phyloP scores from a whole-genome alignment of 441 rosid genomes.

The Corymbia calophylla region DNA sequence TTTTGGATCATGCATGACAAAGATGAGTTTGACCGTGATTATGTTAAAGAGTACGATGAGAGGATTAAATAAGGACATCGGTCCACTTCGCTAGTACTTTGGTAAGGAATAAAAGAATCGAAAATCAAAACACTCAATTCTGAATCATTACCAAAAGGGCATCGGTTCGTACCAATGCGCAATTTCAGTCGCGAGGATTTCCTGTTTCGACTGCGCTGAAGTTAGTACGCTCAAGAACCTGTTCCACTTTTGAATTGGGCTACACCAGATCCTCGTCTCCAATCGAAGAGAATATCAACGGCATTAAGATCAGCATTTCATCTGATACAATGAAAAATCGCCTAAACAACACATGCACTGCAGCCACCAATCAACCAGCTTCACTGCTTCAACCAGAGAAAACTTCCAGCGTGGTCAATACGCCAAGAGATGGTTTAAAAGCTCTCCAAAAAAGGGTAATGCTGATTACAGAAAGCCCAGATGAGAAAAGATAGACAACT shows the following conservation, averaged over 20 bases:
- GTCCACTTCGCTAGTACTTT: background rate
- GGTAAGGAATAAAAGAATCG: background rate
- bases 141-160: background rate
- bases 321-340: background rate
- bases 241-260: no score
- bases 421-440: background rate
- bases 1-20: background rate
- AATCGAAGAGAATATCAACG: background rate
- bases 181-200: background rate
- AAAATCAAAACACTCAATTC: background rate
- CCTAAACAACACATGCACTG: background rate
- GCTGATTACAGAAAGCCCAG: background rate
- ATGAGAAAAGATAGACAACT: background rate
- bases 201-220: background rate
- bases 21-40: background rate
- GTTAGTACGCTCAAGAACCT: no score
- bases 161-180: background rate
- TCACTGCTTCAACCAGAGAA: background rate
- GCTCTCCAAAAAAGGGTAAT: background rate
- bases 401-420: background rate
- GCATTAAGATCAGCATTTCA: background rate
- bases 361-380: background rate
- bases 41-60: background rate
- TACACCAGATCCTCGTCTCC: background rate
- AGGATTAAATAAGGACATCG: no score